A percentile compares a stretch with the other conserved stretches of the same genome.
Evolutionary conservation across 1,139 yeast species (phyloP).

Genomic region (Geotrichum histeridarum): DNA sequence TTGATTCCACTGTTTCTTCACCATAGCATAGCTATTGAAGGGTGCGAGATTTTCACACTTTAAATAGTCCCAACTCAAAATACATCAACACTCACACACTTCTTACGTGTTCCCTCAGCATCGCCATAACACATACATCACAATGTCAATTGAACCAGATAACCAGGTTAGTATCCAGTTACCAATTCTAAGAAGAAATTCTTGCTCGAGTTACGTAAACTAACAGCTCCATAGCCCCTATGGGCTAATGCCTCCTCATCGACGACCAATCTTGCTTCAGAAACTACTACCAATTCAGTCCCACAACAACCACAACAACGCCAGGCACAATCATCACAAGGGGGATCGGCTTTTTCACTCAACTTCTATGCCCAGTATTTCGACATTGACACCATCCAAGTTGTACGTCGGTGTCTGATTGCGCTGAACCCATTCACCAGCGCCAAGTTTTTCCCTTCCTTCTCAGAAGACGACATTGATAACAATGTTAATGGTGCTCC

Average conservation of each 20-base stretch:
- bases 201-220: neutral
- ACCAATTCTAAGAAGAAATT: neutral
- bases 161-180: neutral
- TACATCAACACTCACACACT: neutral
- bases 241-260: conserved; percentile 4
- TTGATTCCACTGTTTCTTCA: neutral
- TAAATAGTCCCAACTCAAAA: neutral
- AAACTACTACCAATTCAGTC: neutral
- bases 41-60: no score
- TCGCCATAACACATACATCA: neutral
- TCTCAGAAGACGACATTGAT: conserved; percentile 32
- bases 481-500: conserved; percentile 33
- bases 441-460: conserved; percentile 20
- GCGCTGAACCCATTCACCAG: conserved; percentile 38
- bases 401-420: conserved; percentile 37
- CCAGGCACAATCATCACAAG: neutral
- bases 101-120: neutral
- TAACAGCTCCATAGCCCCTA: neutral
- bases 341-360: conserved; percentile 43
- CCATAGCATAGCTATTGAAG: neutral
- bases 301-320: neutral
- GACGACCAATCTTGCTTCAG: neutral
- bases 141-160: conserved; percentile 7
- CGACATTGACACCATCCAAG: conserved; percentile 60
- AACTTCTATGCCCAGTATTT: conserved; percentile 56